Evolutionary conservation across 495 filamentous ascomycete species (phyloP).

Genomic region (Ascodesmis nigricans): DNA sequence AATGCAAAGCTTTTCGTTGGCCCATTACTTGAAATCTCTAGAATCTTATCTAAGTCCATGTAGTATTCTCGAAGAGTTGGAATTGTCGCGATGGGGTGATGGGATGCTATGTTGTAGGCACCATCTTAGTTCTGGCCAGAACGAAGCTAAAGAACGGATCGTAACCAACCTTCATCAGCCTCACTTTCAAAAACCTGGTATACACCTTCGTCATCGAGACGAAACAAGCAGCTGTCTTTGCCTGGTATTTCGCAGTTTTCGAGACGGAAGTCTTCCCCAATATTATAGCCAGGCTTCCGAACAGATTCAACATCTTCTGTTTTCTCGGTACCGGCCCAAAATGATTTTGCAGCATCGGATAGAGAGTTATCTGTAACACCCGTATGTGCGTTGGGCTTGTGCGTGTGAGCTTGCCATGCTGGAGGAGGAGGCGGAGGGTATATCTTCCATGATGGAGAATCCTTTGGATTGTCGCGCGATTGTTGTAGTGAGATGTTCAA

Average conservation of each 20-base stretch:
- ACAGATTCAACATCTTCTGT: slow-evolving; percentile 20
- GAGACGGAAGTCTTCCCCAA: slow-evolving; percentile 79
- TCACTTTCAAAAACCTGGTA: slow-evolving; percentile 84
- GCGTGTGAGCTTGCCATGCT: slow-evolving; percentile 49
- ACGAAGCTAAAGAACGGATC: no score
- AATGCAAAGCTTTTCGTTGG: slow-evolving; percentile 95
- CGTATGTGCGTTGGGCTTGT: not conserved
- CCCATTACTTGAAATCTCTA: slow-evolving; percentile 72
- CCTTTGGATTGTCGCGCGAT: slow-evolving; percentile 61
- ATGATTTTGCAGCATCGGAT: slow-evolving; percentile 3
- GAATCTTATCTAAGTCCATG: slow-evolving; percentile 71
- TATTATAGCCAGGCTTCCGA: slow-evolving; percentile 73
- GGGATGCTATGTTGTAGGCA: slow-evolving; percentile 3
- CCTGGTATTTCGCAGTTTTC: slow-evolving; percentile 52
- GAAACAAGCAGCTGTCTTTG: slow-evolving; percentile 45
- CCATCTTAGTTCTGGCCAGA: not conserved
- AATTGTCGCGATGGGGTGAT: slow-evolving; percentile 48
- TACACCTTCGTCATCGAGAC: slow-evolving; percentile 60
- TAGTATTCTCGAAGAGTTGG: slow-evolving; percentile 87
- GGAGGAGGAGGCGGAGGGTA: slow-evolving; percentile 83
- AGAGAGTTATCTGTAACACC: not conserved
- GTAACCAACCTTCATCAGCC: no score
- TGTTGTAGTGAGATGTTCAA: slow-evolving; percentile 68
- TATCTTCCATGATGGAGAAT: slow-evolving; percentile 62
- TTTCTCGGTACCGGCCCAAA: slow-evolving; percentile 10